phyloP scores from a whole-genome alignment of 1,139 yeast genomes.

The Blastobotrys indianensis region DNA sequence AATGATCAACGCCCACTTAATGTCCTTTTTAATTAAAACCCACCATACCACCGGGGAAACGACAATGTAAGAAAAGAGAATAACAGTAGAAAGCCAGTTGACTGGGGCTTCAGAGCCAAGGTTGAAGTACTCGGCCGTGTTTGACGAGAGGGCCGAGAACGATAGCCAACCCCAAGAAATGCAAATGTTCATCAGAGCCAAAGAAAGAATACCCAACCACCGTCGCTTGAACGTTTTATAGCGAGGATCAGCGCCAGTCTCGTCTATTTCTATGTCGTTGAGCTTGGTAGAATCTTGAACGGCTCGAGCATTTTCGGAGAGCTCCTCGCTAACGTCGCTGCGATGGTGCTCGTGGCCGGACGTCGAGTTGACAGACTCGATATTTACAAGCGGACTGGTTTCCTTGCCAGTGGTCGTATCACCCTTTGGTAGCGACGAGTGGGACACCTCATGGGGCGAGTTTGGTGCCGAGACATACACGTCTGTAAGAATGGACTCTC shows the following conservation, averaged over 20 bases:
- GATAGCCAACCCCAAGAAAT: conserved; percentile 36
- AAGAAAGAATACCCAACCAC: conserved; percentile 32
- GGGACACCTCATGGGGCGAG: conserved; percentile 8
- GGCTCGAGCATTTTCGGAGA: not conserved
- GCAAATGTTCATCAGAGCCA: conserved; percentile 31
- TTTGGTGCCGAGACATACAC: conserved; percentile 9
- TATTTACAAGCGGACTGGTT: not conserved
- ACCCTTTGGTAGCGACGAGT: not conserved
- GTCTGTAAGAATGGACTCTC: conserved; percentile 9
- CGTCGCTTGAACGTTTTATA: conserved; percentile 31
- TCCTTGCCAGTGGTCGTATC: not conserved
- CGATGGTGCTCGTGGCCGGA: not conserved
- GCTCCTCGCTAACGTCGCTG: not conserved
- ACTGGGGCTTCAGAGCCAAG: conserved; percentile 29
- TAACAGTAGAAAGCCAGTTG: conserved; percentile 35
- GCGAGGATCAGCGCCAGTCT: conserved; percentile 4
- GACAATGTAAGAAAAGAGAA: conserved; percentile 30
- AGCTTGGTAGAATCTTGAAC: conserved; percentile 1
- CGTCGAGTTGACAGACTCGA: not conserved
- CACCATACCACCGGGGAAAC: conserved; percentile 29
- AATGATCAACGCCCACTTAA: conserved; percentile 24
- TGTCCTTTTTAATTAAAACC: conserved; percentile 21
- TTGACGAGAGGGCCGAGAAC: conserved; percentile 31
- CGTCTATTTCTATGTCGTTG: conserved; percentile 5
- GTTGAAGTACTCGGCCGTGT: conserved; percentile 24